Evolutionary conservation across 805 yeast genomes (phyloP), one percentile per base, ranked within the genome.

Genomic region (Komagataella pastoris): DNA sequence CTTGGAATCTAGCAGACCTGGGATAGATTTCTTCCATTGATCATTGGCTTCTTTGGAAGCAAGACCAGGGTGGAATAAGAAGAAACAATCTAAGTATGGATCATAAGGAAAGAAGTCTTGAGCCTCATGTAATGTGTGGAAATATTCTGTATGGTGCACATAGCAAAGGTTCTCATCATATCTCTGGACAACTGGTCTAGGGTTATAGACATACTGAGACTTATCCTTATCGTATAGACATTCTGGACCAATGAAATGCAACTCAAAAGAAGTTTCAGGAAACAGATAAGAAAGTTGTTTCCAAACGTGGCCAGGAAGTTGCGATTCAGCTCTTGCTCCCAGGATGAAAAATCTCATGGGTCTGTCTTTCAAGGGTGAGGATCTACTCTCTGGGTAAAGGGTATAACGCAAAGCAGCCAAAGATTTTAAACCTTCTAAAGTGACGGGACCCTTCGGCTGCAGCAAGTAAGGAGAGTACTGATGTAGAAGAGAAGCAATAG

Each of bases 101-200:
- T 93, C 99, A 66, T 90, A 93, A 4, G 99, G 99, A 81, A 88
- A 88, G 65, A 93, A 87, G 68, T 91, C 97, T 60, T 90, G 93
- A 49, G 88, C 83, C 60, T 89, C 89, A 68, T 93, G 96, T 55
- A 85, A 74, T 45, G 85, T 91, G 63, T 89, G 88, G 80, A 93
- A 93, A 67, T 84, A 90, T 60, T 87, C 85, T 1, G 98, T 88
- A 67, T 90, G 96, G 69, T 85, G 84, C 53, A 84, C 78, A 58
- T 90, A 75, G 24, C 85, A 73, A 59, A 93, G 65, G 50, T 83
- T 80, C 50, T 79, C 83, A 66, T 88, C 96, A 49, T 85, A 70
- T 61, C 90, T 79, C 59, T 81, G 79, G 46, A 81, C 79, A 23
- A 86, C 70, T n/a, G 95, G 85, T 52, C 83, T 76, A 10, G 80